Conservation (phyloP, 257 asterid genomes). For the Solanum gracilifrons region DNA sequence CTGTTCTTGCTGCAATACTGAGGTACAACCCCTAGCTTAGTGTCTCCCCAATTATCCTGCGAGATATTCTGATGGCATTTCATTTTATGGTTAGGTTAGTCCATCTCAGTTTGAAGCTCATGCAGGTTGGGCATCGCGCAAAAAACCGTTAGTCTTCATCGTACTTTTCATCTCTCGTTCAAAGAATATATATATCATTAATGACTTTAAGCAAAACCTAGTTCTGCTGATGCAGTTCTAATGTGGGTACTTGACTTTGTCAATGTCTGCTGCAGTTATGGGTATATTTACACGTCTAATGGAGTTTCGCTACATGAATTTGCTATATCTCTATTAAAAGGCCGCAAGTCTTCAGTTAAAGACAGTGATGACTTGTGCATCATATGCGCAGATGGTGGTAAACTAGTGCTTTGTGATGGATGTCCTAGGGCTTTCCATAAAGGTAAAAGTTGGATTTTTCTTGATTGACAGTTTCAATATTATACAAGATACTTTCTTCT, state of each 20-base stretch:
- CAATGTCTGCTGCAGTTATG: conserved; percentile 56
- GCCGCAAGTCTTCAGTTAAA: conserved; percentile 55
- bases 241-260: conserved; percentile 9
- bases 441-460: conserved; percentile 41
- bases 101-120: conserved; percentile 98
- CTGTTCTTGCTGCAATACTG: conserved; percentile 76
- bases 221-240: neutral
- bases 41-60: conserved; percentile 5
- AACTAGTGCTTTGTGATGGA: conserved; percentile 96
- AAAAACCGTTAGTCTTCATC: conserved; percentile 69
- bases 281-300: conserved; percentile 87
- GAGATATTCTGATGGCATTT: conserved; percentile 8
- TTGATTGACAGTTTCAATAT: neutral
- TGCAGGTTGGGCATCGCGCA: conserved; percentile 99
- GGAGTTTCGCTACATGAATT: conserved; percentile 97
- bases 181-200: conserved; percentile 7
- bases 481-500: neutral
- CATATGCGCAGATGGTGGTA: conserved; percentile 99
- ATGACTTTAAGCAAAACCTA: neutral
- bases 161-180: neutral
- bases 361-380: conserved; percentile 91
- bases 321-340: conserved; percentile 72
- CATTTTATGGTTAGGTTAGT: conserved; percentile 64
- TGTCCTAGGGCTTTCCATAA: conserved; percentile 98
- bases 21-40: conserved; percentile 38